Evolutionary conservation across 192 early-diverging fungal species (phyloP).

Genomic region (Entomortierella parvispora): DNA sequence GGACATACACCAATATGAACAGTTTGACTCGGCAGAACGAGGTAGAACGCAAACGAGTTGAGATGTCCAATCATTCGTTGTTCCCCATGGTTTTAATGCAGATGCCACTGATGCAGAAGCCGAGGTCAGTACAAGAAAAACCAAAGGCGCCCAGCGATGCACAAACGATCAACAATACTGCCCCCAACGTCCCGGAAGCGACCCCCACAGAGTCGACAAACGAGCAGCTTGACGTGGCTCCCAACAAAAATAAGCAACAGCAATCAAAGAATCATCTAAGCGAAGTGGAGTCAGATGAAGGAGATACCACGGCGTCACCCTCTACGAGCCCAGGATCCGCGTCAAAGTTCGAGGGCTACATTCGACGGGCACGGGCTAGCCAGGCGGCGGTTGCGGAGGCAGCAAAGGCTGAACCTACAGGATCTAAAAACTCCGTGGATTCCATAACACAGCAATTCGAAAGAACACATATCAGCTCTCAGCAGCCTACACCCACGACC

Average conservation of each 20-base stretch:
- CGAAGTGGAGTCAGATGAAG: background rate
- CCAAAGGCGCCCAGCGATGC: background rate
- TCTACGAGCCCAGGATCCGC: background rate
- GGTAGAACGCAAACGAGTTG: too few relatives aligned
- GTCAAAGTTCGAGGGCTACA: constrained; percentile 14
- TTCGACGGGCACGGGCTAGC: constrained; percentile 17
- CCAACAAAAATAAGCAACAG: background rate
- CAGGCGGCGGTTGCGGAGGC: constrained; percentile 31
- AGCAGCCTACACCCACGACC: background rate
- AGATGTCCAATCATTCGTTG: too few relatives aligned
- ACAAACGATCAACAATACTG: constrained; percentile 11
- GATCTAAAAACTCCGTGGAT: constrained; percentile 38
- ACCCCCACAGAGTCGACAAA: constrained; percentile 10
- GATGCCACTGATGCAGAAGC: background rate
- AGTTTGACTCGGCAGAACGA: background rate
- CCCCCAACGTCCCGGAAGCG: constrained; percentile 13
- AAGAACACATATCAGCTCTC: constrained; percentile 10
- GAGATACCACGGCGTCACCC: background rate
- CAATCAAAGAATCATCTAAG: background rate
- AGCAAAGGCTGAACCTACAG: background rate
- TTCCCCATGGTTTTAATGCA: constrained; percentile 1
- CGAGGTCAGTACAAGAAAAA: background rate
- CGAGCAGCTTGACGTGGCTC: background rate
- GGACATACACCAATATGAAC: background rate
- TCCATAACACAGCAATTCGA: constrained; percentile 43